Evolutionary conservation across 257 asterid species (phyloP).

Genomic region (Capsicum baccatum): DNA sequence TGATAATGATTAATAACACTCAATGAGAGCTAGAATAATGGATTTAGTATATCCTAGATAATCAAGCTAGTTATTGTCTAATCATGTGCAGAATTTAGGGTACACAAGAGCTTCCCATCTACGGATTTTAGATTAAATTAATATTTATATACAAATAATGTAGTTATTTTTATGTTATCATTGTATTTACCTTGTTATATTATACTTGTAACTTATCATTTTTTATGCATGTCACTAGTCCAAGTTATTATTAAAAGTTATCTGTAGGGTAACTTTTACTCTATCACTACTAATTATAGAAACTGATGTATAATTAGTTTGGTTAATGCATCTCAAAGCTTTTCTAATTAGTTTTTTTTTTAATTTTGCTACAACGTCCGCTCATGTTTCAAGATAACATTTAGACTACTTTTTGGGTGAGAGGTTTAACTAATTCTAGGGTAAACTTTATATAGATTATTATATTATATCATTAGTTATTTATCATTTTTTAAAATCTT

Average conservation of each 20-base stretch:
- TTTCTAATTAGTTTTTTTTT: no score
- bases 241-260: neutral
- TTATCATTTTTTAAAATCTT: no score
- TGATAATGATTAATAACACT: slow-evolving; percentile 59
- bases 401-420: no score
- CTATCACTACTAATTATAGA: neutral
- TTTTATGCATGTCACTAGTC: neutral
- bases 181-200: neutral
- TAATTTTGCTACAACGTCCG: no score
- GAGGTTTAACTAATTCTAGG: no score
- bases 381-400: no score
- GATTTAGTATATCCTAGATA: neutral
- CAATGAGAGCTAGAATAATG: neutral
- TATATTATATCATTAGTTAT: no score
- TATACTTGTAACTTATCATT: neutral
- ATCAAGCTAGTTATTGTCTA: neutral
- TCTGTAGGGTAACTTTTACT: neutral
- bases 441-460: no score
- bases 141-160: neutral
- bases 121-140: neutral
- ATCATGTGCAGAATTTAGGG: slow-evolving; percentile 13
- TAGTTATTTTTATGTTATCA: no score
- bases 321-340: no score
- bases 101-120: neutral
- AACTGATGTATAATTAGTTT: neutral